Percentiles rank a stretch among this genome's conserved stretches.
phyloP scores from a whole-genome alignment of 2,329 filamentous ascomycete species.

The Rhynchosporium secalis region DNA sequence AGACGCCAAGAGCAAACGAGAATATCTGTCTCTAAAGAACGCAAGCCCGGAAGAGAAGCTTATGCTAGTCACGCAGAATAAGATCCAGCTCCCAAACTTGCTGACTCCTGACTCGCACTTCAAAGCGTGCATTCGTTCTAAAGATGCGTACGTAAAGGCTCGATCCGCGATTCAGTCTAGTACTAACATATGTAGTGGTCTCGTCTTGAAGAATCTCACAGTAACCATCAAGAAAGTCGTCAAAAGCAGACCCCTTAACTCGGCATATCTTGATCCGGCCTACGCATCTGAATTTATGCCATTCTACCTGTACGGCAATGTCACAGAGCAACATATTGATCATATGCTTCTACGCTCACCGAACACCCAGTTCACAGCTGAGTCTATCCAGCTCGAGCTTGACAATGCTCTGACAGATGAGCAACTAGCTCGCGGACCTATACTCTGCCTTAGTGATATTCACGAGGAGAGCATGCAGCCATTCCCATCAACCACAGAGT shows the following conservation, averaged over 20 bases:
- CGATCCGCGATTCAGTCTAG: not conserved
- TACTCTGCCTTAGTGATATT: not conserved
- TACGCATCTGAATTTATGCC: slow-evolving; percentile 6
- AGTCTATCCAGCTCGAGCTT: slow-evolving; percentile 5
- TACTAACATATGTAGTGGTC: not conserved
- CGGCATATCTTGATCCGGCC: not conserved
- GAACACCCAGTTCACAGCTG: slow-evolving; percentile 10
- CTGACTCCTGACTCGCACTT: slow-evolving; percentile 1
- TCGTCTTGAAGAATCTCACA: not conserved
- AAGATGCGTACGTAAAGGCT: not conserved
- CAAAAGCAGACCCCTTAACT: slow-evolving; percentile 9
- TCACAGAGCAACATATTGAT: slow-evolving; percentile 9
- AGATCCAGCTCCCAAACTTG: slow-evolving; percentile 3
- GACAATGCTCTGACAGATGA: slow-evolving; percentile 3
- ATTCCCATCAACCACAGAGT: not conserved
- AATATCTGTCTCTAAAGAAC: slow-evolving; percentile 7
- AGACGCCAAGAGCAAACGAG: slow-evolving; percentile 10
- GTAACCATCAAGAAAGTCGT: slow-evolving; percentile 7
- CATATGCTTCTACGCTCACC: slow-evolving; percentile 13
- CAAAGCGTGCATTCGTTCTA: not conserved
- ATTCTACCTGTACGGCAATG: slow-evolving; percentile 15
- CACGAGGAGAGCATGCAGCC: slow-evolving; percentile 12
- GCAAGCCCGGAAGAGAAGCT: not conserved
- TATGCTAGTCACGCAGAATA: not conserved
- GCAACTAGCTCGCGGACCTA: not conserved